These are phyloP conservation scores for Xylariomycetidae sp. DNA, from an alignment of 2,329 filamentous ascomycete species.

Conservation along the genomic window DNA sequence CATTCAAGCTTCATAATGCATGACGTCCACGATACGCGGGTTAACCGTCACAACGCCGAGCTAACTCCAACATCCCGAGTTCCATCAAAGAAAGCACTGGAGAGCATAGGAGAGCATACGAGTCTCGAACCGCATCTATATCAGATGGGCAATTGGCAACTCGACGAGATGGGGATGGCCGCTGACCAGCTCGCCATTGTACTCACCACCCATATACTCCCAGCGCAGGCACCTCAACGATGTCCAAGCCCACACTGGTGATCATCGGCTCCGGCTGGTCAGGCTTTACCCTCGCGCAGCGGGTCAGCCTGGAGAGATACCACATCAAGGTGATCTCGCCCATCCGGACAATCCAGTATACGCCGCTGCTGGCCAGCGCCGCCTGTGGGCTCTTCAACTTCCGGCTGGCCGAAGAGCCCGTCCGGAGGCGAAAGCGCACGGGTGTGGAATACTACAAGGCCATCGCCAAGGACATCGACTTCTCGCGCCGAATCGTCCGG, in stretches of 20 bases:
- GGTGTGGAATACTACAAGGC: conserved; percentile 33
- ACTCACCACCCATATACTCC: background rate
- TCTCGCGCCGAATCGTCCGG: conserved; percentile 24
- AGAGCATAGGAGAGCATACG: no score
- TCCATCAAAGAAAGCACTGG: background rate
- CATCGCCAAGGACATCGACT: conserved; percentile 30
- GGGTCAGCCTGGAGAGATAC: conserved; percentile 29
- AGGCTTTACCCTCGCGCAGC: conserved; percentile 31
- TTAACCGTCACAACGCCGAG: background rate
- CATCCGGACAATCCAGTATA: conserved; percentile 35
- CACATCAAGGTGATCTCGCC: conserved; percentile 35
- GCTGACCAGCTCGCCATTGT: background rate
- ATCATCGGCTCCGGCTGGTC: conserved; percentile 35
- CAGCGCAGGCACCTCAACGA: conserved; percentile 1
- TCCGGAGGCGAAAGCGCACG: conserved; percentile 27
- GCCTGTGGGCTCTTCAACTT: conserved; percentile 39
- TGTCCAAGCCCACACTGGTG: conserved; percentile 10
- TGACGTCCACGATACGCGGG: background rate
- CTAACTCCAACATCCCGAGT: background rate
- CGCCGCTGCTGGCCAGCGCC: conserved; percentile 37
- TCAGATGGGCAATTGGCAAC: background rate
- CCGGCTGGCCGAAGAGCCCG: conserved; percentile 36
- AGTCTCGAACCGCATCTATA: background rate
- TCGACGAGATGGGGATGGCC: background rate
- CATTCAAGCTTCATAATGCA: background rate